Conservation (phyloP, 2,329 filamentous ascomycete genomes). For the Pseudogymnoascus sp. region DNA sequence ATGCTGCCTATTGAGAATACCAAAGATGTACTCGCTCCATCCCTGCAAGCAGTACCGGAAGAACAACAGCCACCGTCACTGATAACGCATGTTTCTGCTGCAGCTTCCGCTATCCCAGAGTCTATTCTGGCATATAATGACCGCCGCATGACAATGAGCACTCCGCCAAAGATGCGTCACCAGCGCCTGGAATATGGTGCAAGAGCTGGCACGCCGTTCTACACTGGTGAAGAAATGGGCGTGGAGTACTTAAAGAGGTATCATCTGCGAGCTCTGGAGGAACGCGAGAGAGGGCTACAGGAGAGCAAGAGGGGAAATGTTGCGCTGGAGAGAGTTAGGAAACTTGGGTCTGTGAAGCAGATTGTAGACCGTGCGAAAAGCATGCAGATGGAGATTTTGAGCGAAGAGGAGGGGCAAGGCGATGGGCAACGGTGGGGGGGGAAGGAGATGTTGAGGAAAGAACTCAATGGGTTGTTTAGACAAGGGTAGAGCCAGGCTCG, state of each 20-base stretch:
- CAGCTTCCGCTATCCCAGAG: neutral
- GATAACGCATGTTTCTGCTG: neutral
- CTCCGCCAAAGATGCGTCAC: neutral
- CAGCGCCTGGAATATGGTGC: neutral
- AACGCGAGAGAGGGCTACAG: neutral
- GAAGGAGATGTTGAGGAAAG: neutral
- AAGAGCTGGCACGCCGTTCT: neutral
- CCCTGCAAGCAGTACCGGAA: neutral
- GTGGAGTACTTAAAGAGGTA: neutral
- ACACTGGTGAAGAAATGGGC: neutral
- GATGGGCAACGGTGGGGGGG: neutral
- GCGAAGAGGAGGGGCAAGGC: neutral
- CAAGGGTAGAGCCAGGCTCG: neutral
- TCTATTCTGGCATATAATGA: neutral
- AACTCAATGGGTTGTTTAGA: neutral
- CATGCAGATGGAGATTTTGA: neutral
- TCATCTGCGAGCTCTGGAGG: neutral
- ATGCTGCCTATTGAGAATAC: neutral
- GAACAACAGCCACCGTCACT: neutral
- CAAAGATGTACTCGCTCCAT: neutral
- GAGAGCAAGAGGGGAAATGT: neutral
- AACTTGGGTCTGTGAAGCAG: neutral
- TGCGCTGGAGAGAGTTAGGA: neutral
- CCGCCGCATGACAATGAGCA: neutral
- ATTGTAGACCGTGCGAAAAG: neutral